These are phyloP conservation scores for Penstemon eatonii DNA, from an alignment of 257 asterid species.

Conservation along the genomic window DNA sequence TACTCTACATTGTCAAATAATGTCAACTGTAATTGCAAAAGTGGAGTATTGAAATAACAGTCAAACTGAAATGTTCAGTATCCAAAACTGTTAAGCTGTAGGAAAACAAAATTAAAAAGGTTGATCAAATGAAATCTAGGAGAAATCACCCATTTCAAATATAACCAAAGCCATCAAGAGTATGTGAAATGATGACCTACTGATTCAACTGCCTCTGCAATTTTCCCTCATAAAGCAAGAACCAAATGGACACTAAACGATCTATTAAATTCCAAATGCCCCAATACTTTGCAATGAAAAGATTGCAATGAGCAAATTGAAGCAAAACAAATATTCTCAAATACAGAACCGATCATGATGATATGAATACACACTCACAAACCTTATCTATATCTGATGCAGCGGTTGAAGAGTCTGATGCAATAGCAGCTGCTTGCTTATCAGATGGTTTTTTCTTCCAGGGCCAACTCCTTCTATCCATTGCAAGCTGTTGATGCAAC, in stretches of 20 bases:
- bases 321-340: background rate
- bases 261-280: too few relatives aligned
- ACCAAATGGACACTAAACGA: too few relatives aligned
- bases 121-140: background rate
- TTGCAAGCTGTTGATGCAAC: constrained; percentile 37
- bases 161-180: background rate
- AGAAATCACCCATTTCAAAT: background rate
- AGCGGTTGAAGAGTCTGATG: constrained; percentile 43
- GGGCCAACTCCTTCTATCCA: constrained; percentile 96
- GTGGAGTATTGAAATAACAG: background rate
- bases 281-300: too few relatives aligned
- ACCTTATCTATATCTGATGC: constrained; percentile 65
- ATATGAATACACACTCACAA: constrained; percentile 7
- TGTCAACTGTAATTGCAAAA: background rate
- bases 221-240: background rate
- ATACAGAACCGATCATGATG: constrained; percentile 9
- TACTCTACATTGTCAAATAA: background rate
- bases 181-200: background rate
- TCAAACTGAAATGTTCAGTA: background rate
- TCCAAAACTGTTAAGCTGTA: constrained; percentile 1
- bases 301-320: too few relatives aligned
- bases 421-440: constrained; percentile 45
- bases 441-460: constrained; percentile 98
- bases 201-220: constrained; percentile 4
- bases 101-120: background rate